These are phyloP conservation scores for Aspergillus bombycis DNA, from an alignment of 2,329 filamentous ascomycete species.

Conservation along the genomic window DNA sequence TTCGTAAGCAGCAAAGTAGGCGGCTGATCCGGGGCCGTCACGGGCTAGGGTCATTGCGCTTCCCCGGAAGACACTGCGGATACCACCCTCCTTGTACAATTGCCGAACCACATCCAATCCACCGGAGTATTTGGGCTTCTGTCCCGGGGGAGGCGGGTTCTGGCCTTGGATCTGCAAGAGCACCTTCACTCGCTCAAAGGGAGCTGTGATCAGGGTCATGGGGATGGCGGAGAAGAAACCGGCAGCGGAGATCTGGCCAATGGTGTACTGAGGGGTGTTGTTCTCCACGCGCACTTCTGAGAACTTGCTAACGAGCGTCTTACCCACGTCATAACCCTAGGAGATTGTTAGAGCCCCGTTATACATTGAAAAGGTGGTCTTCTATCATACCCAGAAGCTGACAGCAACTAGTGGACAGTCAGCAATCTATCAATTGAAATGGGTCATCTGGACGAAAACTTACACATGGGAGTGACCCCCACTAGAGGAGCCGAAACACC, in stretches of 20 bases:
- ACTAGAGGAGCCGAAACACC: constrained; percentile 93
- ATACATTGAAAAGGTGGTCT: not conserved
- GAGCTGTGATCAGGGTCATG: constrained; percentile 97
- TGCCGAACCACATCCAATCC: constrained; percentile 89
- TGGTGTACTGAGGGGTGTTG: constrained; percentile 67
- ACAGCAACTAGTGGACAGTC: constrained; percentile 57
- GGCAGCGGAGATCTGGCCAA: constrained; percentile 85
- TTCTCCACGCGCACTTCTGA: constrained; percentile 67
- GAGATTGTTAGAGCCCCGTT: constrained; percentile 44
- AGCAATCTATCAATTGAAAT: not conserved
- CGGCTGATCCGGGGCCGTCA: constrained; percentile 89
- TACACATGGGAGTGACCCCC: constrained; percentile 98
- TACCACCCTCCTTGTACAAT: constrained; percentile 86
- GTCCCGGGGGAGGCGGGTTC: constrained; percentile 78
- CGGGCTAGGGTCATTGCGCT: constrained; percentile 87
- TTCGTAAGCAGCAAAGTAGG: constrained; percentile 98
- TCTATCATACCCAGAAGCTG: constrained; percentile 62
- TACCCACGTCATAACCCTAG: constrained; percentile 96
- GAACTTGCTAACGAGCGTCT: constrained; percentile 75
- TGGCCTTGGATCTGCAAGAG: constrained; percentile 97
- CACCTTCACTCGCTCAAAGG: constrained; percentile 98
- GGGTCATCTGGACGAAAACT: constrained; percentile 45
- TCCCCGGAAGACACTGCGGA: constrained; percentile 91
- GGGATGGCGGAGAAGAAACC: constrained; percentile 98
- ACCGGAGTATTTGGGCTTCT: constrained; percentile 89